phyloP scores from a whole-genome alignment of 352 stramenopile genomes.

The Achlya hypogyna region DNA sequence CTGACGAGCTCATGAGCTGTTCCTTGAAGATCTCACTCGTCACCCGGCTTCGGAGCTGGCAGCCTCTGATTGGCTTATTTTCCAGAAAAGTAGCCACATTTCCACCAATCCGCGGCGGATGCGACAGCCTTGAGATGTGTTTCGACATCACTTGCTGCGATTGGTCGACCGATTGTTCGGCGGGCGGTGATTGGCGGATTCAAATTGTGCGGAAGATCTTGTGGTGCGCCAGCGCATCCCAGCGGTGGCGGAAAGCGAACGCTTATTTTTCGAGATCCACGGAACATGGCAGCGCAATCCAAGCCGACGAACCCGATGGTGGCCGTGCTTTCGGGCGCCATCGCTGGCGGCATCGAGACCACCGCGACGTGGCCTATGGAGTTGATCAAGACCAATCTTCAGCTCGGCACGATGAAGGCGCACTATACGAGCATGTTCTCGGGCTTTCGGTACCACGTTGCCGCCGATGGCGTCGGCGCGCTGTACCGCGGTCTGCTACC shows the following conservation, averaged over 20 bases:
- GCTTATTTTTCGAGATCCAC: neutral
- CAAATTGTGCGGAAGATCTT: neutral
- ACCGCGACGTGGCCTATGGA: constrained; percentile 88
- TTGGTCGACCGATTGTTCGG: neutral
- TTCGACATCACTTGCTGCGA: neutral
- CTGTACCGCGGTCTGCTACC: constrained; percentile 92
- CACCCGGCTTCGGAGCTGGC: neutral
- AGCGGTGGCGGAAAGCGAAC: too few species aligned
- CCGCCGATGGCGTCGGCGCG: constrained; percentile 49
- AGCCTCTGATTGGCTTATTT: neutral
- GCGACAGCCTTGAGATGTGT: neutral
- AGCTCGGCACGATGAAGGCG: constrained; percentile 72
- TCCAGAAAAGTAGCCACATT: neutral
- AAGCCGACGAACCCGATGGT: constrained; percentile 72
- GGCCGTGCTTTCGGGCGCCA: constrained; percentile 67
- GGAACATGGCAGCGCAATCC: neutral
- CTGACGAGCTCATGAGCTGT: neutral
- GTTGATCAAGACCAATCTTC: constrained; percentile 93
- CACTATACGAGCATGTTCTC: constrained; percentile 68
- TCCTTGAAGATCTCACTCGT: neutral
- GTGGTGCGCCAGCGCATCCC: too few species aligned
- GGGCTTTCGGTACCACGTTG: constrained; percentile 65
- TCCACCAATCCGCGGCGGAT: neutral
- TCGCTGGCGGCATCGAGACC: constrained; percentile 85
- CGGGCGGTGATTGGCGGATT: neutral